phyloP scores from a whole-genome alignment of 2,329 filamentous ascomycete species.

The Pyrenochaeta sp. region DNA sequence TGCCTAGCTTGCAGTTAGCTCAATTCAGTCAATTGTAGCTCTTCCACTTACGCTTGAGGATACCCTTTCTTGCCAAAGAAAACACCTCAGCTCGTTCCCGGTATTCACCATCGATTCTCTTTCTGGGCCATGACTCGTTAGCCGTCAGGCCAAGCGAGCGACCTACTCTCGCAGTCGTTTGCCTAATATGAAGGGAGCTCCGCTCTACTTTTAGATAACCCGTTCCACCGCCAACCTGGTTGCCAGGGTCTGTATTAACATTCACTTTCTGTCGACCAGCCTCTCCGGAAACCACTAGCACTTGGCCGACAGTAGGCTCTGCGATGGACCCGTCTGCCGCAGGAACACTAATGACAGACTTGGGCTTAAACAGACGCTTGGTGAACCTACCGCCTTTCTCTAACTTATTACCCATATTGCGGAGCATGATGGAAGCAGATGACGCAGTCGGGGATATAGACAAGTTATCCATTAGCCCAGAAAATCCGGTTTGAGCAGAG shows the following conservation, averaged over 20 bases:
- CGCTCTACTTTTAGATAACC: constrained; percentile 85
- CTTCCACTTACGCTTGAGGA: constrained; percentile 78
- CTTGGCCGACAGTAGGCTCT: constrained; percentile 77
- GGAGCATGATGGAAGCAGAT: constrained; percentile 90
- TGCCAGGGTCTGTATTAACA: constrained; percentile 73
- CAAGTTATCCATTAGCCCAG: constrained; percentile 93
- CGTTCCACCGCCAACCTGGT: constrained; percentile 74
- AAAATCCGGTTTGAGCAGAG: constrained; percentile 81
- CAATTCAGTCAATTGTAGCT: background rate
- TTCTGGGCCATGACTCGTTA: constrained; percentile 68
- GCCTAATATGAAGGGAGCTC: constrained; percentile 75
- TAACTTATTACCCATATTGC: constrained; percentile 99
- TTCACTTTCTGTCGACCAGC: constrained; percentile 88
- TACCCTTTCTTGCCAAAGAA: constrained; percentile 92
- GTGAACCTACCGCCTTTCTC: constrained; percentile 94
- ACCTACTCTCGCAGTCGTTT: constrained; percentile 53
- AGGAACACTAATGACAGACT: constrained; percentile 84
- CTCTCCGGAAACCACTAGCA: constrained; percentile 95
- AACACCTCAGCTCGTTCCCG: constrained; percentile 92
- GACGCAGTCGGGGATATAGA: constrained; percentile 91
- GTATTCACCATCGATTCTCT: constrained; percentile 91
- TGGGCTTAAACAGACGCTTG: constrained; percentile 92
- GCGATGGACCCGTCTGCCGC: constrained; percentile 72
- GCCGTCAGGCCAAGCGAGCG: constrained; percentile 45
- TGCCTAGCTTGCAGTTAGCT: constrained; percentile 11